Evolutionary conservation across 208 protist species (phyloP), one percentile per base, ranked within the genome.

Genomic region (Naegleria fowleri): DNA sequence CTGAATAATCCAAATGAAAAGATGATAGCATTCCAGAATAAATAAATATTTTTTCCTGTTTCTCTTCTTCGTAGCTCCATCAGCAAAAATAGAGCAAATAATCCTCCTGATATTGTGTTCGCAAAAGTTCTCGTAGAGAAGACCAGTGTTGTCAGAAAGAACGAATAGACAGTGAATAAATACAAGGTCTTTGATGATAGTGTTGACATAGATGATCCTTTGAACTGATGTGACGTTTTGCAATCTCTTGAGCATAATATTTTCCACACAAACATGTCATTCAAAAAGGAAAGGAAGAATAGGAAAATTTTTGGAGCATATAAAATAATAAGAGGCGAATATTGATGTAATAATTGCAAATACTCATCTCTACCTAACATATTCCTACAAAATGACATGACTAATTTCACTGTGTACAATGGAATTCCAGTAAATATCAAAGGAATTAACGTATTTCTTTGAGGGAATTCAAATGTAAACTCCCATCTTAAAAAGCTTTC

Each of bases 401-500:
- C 5, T 38, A 51, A 7, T 33, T 51, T 40, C 25, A 87, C 15
- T 2, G 52, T 29, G 15, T 41, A 41, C 40, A 87, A 48, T 29
- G 83, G 41, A 29, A 51, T 9, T 16, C 83, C 83, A 52, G 39
- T 87, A 3, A 51, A 29, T 25, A 48, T 22, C 15, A 87, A 29
- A 40, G 83, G 83, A 52, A 87, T 51, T 39, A 87, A 48, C 0
- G 33, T 51, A 87, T 51, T 33, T 51, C 83, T 87, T n/a, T 87
- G 83, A 19, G 76, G 76, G 16, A 40, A 84, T 13, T 87, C 39
- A 25, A 40, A 25, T 15, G 19, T 52, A 51, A 87, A 87, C 29
- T 87, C 83, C 83, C 83, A 87, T 39, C 29, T 87, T 39, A 87
- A 29, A n/a, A 51, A 33, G 43, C 40, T 41, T 41, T 87, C 40